phyloP scores from a whole-genome alignment of 2,329 filamentous ascomycete species.

The Penicillium sp. region DNA sequence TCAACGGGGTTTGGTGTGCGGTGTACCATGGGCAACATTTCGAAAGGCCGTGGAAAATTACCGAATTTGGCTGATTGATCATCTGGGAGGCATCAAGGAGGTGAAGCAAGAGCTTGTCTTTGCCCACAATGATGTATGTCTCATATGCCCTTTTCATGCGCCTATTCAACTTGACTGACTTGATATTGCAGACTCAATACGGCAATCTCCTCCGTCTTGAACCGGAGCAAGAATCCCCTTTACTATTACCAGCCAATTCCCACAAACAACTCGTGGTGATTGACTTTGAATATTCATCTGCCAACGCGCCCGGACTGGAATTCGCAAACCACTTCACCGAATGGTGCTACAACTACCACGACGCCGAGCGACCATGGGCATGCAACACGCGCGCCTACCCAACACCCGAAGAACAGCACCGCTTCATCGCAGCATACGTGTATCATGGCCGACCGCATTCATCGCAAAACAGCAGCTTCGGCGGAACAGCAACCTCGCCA shows the following conservation, averaged over 20 bases:
- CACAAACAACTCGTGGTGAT: constrained; percentile 97
- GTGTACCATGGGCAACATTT: constrained; percentile 78
- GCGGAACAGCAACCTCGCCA: constrained; percentile 35
- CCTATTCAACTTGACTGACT: not conserved
- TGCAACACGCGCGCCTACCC: constrained; percentile 73
- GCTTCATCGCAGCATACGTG: constrained; percentile 83
- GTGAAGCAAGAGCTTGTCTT: constrained; percentile 79
- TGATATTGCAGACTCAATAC: constrained; percentile 74
- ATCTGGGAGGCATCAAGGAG: constrained; percentile 63
- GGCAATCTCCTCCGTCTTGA: constrained; percentile 88
- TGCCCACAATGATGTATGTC: constrained; percentile 84
- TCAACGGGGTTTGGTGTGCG: constrained; percentile 70
- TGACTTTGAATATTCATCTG: constrained; percentile 94
- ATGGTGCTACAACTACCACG: constrained; percentile 98
- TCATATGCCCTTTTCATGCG: not conserved
- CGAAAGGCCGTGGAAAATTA: constrained; percentile 71
- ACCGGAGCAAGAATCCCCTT: constrained; percentile 68
- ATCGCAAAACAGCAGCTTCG: constrained; percentile 23
- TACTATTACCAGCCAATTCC: constrained; percentile 82
- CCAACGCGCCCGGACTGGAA: constrained; percentile 80
- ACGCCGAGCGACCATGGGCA: constrained; percentile 59
- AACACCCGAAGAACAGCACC: constrained; percentile 71
- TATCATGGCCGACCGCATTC: constrained; percentile 55
- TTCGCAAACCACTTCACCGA: constrained; percentile 98
- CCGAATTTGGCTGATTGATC: constrained; percentile 65